Percentiles rank a stretch among this genome's conserved stretches.
phyloP scores from a whole-genome alignment of 106 monocot species.

The Dendrobium nobile region DNA sequence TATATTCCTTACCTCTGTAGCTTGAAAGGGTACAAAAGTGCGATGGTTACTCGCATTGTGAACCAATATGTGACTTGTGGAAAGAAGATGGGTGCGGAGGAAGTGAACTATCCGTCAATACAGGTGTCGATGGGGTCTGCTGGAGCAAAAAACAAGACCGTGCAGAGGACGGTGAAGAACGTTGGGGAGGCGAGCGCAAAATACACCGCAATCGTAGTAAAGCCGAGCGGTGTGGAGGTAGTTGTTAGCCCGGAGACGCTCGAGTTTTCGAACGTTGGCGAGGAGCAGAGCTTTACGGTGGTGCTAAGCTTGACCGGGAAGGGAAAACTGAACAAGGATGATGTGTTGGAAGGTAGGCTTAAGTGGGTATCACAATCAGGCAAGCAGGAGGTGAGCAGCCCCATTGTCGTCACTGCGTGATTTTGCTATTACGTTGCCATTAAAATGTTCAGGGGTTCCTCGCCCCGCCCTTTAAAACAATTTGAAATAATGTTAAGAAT shows the following conservation, averaged over 20 bases:
- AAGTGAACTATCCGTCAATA: conserved; percentile 47
- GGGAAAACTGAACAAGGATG: background rate
- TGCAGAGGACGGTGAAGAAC: conserved; percentile 31
- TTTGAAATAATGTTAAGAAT: background rate
- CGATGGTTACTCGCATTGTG: background rate
- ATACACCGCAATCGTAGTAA: conserved; percentile 8
- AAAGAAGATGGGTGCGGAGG: background rate
- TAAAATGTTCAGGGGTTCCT: too few relatives aligned
- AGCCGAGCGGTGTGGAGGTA: conserved; percentile 13
- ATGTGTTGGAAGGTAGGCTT: background rate
- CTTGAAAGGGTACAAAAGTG: background rate
- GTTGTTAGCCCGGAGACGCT: conserved; percentile 17
- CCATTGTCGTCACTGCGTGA: background rate
- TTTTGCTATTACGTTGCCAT: background rate
- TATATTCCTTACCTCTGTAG: conserved; percentile 16
- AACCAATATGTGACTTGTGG: background rate
- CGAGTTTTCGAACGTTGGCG: conserved; percentile 3
- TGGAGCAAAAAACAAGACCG: background rate
- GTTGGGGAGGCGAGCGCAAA: conserved; percentile 15
- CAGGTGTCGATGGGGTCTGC: conserved; percentile 9
- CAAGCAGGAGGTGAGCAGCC: background rate
- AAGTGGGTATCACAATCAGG: background rate
- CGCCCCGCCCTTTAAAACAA: too few relatives aligned
- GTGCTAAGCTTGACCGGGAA: background rate
- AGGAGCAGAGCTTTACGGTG: background rate